Conservation (phyloP, 129 eudicot genomes). For the Ambrosia artemisiifolia region DNA sequence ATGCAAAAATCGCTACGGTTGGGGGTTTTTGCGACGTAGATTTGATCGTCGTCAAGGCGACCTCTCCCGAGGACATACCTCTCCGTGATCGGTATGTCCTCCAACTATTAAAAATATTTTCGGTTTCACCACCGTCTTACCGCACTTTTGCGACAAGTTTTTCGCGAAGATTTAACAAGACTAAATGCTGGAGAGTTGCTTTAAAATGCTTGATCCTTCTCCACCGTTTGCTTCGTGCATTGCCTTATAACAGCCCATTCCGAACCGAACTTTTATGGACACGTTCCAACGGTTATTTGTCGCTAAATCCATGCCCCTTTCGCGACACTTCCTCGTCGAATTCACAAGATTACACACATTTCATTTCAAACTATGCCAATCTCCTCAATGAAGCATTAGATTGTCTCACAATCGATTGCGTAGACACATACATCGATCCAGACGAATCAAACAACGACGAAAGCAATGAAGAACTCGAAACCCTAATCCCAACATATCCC, state of each 20-base stretch:
- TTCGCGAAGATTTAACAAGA: conserved; percentile 45
- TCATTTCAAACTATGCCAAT: conserved; percentile 54
- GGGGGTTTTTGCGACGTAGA: conserved; percentile 72
- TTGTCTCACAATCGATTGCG: conserved; percentile 25
- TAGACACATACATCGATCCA: not conserved
- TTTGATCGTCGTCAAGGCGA: conserved; percentile 56
- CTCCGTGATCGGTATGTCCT: conserved; percentile 56
- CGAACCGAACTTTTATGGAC: conserved; percentile 52
- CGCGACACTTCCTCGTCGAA: conserved; percentile 51
- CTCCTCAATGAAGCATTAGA: conserved; percentile 58
- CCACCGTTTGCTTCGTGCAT: conserved; percentile 58
- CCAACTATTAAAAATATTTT: conserved; percentile 51
- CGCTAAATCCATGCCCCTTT: conserved; percentile 60
- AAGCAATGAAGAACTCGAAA: conserved; percentile 11
- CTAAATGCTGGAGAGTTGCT: conserved; percentile 67
- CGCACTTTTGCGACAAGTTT: conserved; percentile 45
- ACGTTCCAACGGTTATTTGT: conserved; percentile 41
- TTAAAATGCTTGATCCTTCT: conserved; percentile 66
- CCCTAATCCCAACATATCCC: not conserved
- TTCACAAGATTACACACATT: conserved; percentile 53
- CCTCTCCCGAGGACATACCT: conserved; percentile 68
- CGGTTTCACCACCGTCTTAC: conserved; percentile 48
- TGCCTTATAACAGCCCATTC: conserved; percentile 44
- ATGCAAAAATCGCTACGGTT: conserved; percentile 58
- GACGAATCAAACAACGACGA: not conserved